Base-by-base conservation (phyloP, 2,329 filamentous ascomycete genomes). In the Thelonectria rubi region DNA sequence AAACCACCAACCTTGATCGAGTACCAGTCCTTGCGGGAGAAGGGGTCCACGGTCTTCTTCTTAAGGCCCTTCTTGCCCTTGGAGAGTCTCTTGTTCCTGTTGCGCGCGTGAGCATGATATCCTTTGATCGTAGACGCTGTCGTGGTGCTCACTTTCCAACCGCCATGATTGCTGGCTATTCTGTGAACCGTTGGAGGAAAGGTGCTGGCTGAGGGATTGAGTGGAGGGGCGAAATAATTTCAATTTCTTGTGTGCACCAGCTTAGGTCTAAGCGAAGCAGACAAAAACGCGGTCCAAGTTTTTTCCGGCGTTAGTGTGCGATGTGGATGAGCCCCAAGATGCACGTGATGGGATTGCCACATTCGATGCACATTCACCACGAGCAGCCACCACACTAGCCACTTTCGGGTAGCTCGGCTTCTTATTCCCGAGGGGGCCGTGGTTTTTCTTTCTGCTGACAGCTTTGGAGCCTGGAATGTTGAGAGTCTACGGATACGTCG, bases 31-130 rank as follows among this genome's bases (percentile, higher is more conserved):
- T 99, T 99, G 81, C 94, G 92, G 78, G 94, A 88, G 88, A 98
- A 98, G 78, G 95, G 94, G 83, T 99, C 95, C 76, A 91, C 86
- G 78, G 94, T 94, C 86, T 94, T 94, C 94, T 99, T 98, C 93
- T 98, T 98, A 81, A 98, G 88, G 83, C 95, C 94, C 90, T 99
- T 99, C 93, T 98, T 99, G 86, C 95, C 95, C 90, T 99, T 99
- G 73, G 95, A 98, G 87, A 99, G 90, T 88, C 95, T 93, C 93
- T 99, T 99, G 91, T 99, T 99, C 92, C 91, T 93, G 75, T 40
- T 49, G 46, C 57, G 61, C 62, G 65, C 43, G 63, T 74, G 62
- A 76, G 71, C 58, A 67, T 54, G 20, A 39, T 21, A n/a, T 60
- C 11, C 30, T 58, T 48, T 49, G 48, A 48, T 8, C 26, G 42